Evolutionary conservation across 2,329 filamentous ascomycete genomes (phyloP).

Genomic region (Aspergillus novoparasiticus): DNA sequence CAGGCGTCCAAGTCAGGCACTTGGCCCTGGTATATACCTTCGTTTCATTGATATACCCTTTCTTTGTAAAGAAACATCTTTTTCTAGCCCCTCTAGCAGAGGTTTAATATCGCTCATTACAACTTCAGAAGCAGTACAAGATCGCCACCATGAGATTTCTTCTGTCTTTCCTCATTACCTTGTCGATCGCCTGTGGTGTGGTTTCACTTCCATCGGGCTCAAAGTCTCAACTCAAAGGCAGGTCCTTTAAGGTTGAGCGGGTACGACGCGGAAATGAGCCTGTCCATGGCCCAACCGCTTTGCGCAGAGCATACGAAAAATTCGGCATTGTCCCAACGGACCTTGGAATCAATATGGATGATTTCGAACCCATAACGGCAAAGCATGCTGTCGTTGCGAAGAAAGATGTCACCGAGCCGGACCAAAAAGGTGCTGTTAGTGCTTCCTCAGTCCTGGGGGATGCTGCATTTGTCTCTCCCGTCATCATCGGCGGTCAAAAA

Average conservation of each 20-base stretch:
- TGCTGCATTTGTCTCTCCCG: constrained; percentile 69
- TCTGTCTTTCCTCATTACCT: constrained; percentile 29
- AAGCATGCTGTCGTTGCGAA: constrained; percentile 29
- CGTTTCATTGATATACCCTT: constrained; percentile 4
- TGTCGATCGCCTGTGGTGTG: constrained; percentile 36
- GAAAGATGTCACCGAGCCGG: constrained; percentile 26
- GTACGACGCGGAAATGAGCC: constrained; percentile 59
- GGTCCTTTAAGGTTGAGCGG: constrained; percentile 64
- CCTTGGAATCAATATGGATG: constrained; percentile 39
- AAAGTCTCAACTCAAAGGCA: constrained; percentile 28
- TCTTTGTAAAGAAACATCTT: not conserved
- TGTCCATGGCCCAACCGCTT: constrained; percentile 61
- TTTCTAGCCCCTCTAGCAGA: not conserved
- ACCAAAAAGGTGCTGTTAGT: constrained; percentile 59
- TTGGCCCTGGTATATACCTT: constrained; percentile 9
- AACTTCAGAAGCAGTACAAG: constrained; percentile 1
- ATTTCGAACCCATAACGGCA: constrained; percentile 36
- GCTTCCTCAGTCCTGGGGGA: constrained; percentile 68
- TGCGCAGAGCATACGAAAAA: constrained; percentile 70
- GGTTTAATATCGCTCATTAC: constrained; percentile 1
- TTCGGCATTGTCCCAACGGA: constrained; percentile 58
- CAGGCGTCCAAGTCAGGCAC: constrained; percentile 16
- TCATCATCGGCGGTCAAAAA: constrained; percentile 69
- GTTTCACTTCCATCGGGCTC: constrained; percentile 36
- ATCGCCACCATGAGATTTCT: constrained; percentile 30